Conservation (phyloP, 768 basidiomycete species). For the Trametes punicea region DNA sequence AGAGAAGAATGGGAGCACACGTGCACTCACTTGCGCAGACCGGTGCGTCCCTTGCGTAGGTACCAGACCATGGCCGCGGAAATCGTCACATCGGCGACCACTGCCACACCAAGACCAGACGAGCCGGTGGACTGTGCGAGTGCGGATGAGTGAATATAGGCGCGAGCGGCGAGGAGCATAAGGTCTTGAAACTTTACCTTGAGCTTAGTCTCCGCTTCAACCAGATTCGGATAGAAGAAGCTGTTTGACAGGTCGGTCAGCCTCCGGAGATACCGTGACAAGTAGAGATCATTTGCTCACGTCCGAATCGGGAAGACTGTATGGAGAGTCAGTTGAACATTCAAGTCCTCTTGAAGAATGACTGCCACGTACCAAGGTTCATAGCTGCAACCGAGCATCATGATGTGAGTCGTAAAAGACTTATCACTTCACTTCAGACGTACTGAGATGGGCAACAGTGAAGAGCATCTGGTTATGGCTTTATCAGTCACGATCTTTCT, state of each 20-base stretch:
- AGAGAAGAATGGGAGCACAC: too few species aligned
- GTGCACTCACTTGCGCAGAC: neutral
- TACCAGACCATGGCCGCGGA: conserved; percentile 1
- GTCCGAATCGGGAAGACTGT: neutral
- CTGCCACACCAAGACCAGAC: conserved; percentile 1
- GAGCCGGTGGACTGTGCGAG: neutral
- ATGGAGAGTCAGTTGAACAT: too few species aligned
- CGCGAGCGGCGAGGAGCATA: neutral
- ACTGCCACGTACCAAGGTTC: neutral
- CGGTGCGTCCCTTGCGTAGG: neutral
- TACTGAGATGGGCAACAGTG: neutral
- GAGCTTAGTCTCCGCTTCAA: neutral
- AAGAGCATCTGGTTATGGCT: neutral
- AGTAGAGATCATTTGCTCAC: neutral
- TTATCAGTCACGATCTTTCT: neutral
- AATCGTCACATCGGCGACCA: conserved; percentile 3
- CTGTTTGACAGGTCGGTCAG: neutral
- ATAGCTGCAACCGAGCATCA: neutral
- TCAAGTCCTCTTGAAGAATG: neutral
- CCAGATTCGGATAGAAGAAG: neutral
- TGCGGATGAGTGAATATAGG: neutral
- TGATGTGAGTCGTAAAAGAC: neutral
- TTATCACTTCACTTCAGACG: neutral
- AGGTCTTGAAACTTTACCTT: neutral
- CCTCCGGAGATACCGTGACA: neutral